Evolutionary conservation across 495 filamentous ascomycete species (phyloP).

Genomic region (Aspergillus bertholletiae): DNA sequence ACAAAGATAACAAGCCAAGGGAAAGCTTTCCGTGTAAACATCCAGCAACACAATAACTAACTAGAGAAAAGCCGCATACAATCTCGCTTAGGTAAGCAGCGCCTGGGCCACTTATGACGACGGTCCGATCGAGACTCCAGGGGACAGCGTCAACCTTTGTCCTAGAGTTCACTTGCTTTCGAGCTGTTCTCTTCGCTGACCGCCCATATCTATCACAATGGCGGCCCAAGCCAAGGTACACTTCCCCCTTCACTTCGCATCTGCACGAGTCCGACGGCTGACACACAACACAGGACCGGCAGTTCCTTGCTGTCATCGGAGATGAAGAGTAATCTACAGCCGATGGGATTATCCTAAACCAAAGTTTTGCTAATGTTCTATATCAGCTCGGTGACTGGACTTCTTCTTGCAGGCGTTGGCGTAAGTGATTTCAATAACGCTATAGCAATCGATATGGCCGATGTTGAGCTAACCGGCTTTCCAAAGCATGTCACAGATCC

Average conservation of each 20-base stretch:
- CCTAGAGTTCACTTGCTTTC: neutral
- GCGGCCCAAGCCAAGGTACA: conserved; percentile 33
- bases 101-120: conserved; percentile 16
- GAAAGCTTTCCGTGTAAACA: conserved; percentile 15
- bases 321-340: conserved; percentile 71
- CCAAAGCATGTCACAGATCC: conserved; percentile 68
- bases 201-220: conserved; percentile 27
- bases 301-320: conserved; percentile 96
- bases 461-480: conserved; percentile 3
- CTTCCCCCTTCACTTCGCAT: conserved; percentile 2
- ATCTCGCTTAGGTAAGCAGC: conserved; percentile 23
- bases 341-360: neutral
- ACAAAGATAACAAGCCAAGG: neutral
- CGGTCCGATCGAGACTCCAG: conserved; percentile 8
- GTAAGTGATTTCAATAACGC: conserved; percentile 49
- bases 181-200: neutral
- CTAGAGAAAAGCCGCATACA: conserved; percentile 2
- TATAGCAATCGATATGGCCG: neutral
- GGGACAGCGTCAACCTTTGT: conserved; percentile 1
- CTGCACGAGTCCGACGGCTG: neutral
- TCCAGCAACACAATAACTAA: no score
- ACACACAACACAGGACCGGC: conserved; percentile 63
- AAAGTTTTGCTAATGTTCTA: conserved; percentile 14
- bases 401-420: conserved; percentile 91
- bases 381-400: conserved; percentile 88